Evolutionary conservation across 495 filamentous ascomycete genomes (phyloP).

Genomic region (Xylaria sp.): DNA sequence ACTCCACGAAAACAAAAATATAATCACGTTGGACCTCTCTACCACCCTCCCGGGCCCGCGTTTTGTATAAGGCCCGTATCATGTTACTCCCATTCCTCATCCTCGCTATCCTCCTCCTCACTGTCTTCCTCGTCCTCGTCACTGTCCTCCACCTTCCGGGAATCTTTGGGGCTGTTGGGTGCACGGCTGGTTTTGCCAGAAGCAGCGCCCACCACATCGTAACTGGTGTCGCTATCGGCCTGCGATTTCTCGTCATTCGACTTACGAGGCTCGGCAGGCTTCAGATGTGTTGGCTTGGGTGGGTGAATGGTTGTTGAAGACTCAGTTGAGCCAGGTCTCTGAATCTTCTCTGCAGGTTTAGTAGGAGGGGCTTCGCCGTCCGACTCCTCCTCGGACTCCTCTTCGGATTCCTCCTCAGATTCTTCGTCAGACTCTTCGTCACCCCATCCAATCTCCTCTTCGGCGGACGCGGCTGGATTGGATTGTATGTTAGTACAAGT

Average conservation of each 20-base stretch:
- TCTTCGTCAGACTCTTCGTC: constrained; percentile 48
- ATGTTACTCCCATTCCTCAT: constrained; percentile 74
- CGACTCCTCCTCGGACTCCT: constrained; percentile 40
- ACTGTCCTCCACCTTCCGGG: constrained; percentile 58
- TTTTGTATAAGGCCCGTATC: neutral
- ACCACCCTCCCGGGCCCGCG: neutral
- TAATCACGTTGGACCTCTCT: constrained; percentile 12
- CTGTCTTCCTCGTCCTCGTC: constrained; percentile 45
- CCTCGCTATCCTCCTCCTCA: constrained; percentile 58
- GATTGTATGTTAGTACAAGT: constrained; percentile 35
- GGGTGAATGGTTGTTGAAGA: constrained; percentile 63
- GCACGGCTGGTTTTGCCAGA: constrained; percentile 84
- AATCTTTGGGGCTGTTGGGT: constrained; percentile 70
- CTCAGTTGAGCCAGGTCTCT: constrained; percentile 52
- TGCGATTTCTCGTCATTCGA: constrained; percentile 87
- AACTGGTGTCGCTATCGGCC: constrained; percentile 89
- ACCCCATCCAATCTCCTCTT: constrained; percentile 87
- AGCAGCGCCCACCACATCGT: constrained; percentile 79
- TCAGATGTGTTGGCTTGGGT: constrained; percentile 49
- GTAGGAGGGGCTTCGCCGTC: constrained; percentile 38
- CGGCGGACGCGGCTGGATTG: constrained; percentile 63
- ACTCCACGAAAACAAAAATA: constrained; percentile 20
- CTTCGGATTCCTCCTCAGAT: constrained; percentile 16
- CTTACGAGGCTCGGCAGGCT: constrained; percentile 71
- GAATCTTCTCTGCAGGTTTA: constrained; percentile 38